Conservation (phyloP, 768 basidiomycete species). For the Punctularia strigosozonata region DNA sequence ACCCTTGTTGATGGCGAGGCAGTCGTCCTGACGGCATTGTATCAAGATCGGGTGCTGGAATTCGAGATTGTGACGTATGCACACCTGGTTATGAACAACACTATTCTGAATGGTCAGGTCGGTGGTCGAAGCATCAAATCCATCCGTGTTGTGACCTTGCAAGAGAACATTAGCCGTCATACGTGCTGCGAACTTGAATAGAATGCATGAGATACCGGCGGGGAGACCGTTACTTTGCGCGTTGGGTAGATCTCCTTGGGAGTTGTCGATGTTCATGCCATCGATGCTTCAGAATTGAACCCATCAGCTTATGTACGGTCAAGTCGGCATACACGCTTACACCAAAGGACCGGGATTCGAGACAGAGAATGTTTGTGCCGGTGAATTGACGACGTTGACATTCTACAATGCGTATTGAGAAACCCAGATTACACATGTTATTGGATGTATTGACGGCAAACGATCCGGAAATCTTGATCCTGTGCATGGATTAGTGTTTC, state of each 20-base stretch:
- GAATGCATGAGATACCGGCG: slow-evolving; percentile 32
- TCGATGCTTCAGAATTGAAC: slow-evolving; percentile 2
- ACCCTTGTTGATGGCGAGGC: slow-evolving; percentile 31
- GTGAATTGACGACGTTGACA: slow-evolving; percentile 20
- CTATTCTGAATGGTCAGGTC: slow-evolving; percentile 3
- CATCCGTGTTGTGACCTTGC: slow-evolving; percentile 9
- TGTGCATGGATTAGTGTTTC: slow-evolving; percentile 5
- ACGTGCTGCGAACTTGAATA: background rate
- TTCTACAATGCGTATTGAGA: slow-evolving; percentile 8
- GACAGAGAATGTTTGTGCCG: slow-evolving; percentile 14
- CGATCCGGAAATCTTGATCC: slow-evolving; percentile 21
- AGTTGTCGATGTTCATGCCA: slow-evolving; percentile 15
- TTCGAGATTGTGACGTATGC: background rate
- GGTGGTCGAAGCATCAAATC: slow-evolving; percentile 13
- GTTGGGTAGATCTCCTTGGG: slow-evolving; percentile 34
- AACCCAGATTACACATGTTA: background rate
- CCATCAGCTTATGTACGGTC: too few relatives aligned
- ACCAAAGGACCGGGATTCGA: slow-evolving; percentile 14
- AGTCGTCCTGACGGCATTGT: slow-evolving; percentile 39
- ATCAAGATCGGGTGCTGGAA: background rate
- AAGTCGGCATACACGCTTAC: too few relatives aligned
- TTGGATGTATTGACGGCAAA: slow-evolving; percentile 18
- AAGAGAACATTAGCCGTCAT: background rate
- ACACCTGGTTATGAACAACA: slow-evolving; percentile 8
- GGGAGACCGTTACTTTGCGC: slow-evolving; percentile 28